Percentiles rank a stretch among this genome's conserved stretches.
Evolutionary conservation across 2,329 filamentous ascomycete genomes (phyloP).

Genomic region (Gyromitra esculenta): DNA sequence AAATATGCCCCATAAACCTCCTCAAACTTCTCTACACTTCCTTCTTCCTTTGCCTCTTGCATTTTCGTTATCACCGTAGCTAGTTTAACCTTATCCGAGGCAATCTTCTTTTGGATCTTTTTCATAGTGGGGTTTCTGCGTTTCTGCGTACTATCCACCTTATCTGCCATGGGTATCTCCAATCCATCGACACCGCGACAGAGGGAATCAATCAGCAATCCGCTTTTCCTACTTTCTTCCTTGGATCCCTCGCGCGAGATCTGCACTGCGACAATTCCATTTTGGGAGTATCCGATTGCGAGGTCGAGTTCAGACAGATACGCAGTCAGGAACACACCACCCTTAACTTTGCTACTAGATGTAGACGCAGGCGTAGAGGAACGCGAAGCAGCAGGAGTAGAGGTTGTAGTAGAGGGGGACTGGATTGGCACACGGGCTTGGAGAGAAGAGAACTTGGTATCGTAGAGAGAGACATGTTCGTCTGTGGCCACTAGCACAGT

Average conservation of each 20-base stretch:
- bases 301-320: constrained; percentile 52
- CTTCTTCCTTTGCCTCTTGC: constrained; percentile 17
- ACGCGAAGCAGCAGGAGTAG: constrained; percentile 20
- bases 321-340: constrained; percentile 44
- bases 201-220: constrained; percentile 53
- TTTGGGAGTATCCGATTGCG: constrained; percentile 53
- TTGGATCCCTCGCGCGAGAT: constrained; percentile 32
- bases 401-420: constrained; percentile 14
- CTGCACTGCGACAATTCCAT: constrained; percentile 53
- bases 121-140: not conserved
- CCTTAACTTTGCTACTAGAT: constrained; percentile 11
- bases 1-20: constrained; percentile 48
- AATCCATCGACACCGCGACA: constrained; percentile 51
- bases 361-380: constrained; percentile 42
- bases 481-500: constrained; percentile 54
- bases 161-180: constrained; percentile 5
- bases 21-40: constrained; percentile 49
- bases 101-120: constrained; percentile 5
- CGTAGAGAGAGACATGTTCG: constrained; percentile 54
- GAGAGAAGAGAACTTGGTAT: constrained; percentile 55
- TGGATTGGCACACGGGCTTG: constrained; percentile 51
- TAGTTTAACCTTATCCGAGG: constrained; percentile 30
- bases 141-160: not conserved
- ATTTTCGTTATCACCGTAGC: constrained; percentile 26
- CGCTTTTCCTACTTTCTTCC: constrained; percentile 27